Evolutionary conservation across 768 basidiomycete genomes (phyloP), one percentile per base, ranked within the genome.

Genomic region (Phlebiopsis flavidoalba): DNA sequence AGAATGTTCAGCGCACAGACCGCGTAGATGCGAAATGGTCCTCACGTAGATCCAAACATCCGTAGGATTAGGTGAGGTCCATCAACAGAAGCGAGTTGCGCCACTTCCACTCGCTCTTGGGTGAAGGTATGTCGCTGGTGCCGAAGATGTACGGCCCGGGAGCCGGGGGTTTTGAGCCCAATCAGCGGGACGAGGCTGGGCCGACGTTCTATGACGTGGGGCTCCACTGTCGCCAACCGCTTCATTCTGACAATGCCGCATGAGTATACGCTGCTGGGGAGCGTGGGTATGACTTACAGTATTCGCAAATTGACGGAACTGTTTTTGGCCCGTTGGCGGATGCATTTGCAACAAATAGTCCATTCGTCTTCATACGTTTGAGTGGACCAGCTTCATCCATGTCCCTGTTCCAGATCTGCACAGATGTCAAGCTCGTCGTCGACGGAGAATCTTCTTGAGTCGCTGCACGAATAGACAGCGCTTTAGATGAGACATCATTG

Each of bases 401-500:
- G 36, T 84, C 76, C n/a, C 19, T 73, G 75, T 56, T 90, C 89
- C 8, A 91, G 77, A 46, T 89, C 83, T 19, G 72, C 77, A 65
- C 88, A 89, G 60, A 91, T 88, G 0, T 88, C 87, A 0, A 91
- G 79, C 60, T 84, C 80, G 64, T 91, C 89, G 19, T 89, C 81
- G 45, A 91, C n/a, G 65, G 43, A 91, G 75, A 21, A 91, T 83
- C 53, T 79, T 79, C 45, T 79, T 77, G 14, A 91, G 78, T 74
- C 86, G 83, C 78, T 83, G 61, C 11, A 12, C 0, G 24, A 45
- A 43, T 43, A 17, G 10, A n/a, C n/a, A n/a, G 31, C 6, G 37
- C n/a, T 40, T 54, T 3, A 40, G n/a, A 17, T 54, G 31, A 57
- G 45, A 15, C 3, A 43, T 40, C 17, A 12, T 12, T 10, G 10